Evolutionary conservation across 192 early-diverging fungal genomes (phyloP).

Genomic region (Chytriomyces hyalinus): DNA sequence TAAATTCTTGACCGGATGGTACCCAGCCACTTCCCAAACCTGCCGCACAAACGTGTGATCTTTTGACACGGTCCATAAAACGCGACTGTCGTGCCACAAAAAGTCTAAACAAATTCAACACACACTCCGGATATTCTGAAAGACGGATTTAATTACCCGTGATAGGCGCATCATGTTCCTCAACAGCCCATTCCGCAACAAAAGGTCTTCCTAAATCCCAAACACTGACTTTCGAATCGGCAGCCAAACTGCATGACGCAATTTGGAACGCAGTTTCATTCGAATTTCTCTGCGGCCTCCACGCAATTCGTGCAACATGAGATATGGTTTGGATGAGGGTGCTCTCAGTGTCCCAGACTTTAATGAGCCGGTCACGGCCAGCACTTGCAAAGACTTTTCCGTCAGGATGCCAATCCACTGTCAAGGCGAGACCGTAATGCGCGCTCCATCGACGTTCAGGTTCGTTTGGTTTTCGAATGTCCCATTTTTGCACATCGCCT

Average conservation of each 20-base stretch:
- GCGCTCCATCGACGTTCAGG: slow-evolving; percentile 71
- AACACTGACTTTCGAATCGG: slow-evolving; percentile 68
- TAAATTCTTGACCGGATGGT: slow-evolving; percentile 54
- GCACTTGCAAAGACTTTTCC: slow-evolving; percentile 76
- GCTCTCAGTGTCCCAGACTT: slow-evolving; percentile 62
- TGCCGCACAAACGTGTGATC: slow-evolving; percentile 75
- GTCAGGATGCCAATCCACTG: slow-evolving; percentile 77
- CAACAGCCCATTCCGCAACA: slow-evolving; percentile 69
- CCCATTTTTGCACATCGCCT: slow-evolving; percentile 68
- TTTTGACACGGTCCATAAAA: slow-evolving; percentile 75
- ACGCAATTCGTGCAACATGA: slow-evolving; percentile 70
- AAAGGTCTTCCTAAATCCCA: slow-evolving; percentile 76
- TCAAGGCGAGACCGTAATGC: slow-evolving; percentile 72
- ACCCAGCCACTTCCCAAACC: slow-evolving; percentile 52
- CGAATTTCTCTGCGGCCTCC: slow-evolving; percentile 62
- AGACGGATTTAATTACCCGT: slow-evolving; percentile 54
- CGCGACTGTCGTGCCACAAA: slow-evolving; percentile 66
- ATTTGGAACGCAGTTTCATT: slow-evolving; percentile 54
- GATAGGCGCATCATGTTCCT: slow-evolving; percentile 71
- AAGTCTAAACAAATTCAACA: slow-evolving; percentile 53
- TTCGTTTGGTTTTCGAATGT: slow-evolving; percentile 67
- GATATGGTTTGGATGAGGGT: slow-evolving; percentile 73
- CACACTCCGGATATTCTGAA: background rate
- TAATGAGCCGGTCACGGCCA: slow-evolving; percentile 77
- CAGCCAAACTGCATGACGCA: slow-evolving; percentile 69